Conservation (phyloP, 768 basidiomycete genomes). For the Lactifluus subvellereus region DNA sequence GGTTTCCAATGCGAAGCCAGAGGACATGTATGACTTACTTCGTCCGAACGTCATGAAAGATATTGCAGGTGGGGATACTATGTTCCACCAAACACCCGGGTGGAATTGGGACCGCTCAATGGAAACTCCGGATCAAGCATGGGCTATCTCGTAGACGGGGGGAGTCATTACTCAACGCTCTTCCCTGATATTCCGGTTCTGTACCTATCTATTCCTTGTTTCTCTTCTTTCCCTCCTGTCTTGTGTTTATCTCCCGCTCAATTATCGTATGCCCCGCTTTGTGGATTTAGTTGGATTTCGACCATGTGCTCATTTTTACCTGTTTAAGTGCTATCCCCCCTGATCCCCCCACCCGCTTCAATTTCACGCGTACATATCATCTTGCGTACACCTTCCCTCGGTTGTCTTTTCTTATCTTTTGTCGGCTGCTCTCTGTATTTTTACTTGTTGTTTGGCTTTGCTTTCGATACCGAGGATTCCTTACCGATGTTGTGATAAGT, state of each 20-base stretch:
- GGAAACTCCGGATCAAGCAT: constrained; percentile 58
- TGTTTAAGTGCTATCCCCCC: constrained; percentile 19
- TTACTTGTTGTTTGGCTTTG: constrained; percentile 23
- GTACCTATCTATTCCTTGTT: constrained; percentile 16
- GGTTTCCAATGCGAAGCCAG: constrained; percentile 43
- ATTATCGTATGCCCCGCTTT: constrained; percentile 18
- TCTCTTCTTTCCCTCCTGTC: constrained; percentile 6
- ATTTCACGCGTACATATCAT: constrained; percentile 19
- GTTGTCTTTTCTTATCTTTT: constrained; percentile 8
- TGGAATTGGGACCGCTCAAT: constrained; percentile 76
- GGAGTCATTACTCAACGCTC: neutral
- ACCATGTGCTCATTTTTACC: constrained; percentile 20
- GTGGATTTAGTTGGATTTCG: constrained; percentile 24
- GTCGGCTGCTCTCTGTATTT: constrained; percentile 23
- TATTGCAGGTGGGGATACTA: constrained; percentile 69
- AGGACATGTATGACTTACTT: constrained; percentile 40
- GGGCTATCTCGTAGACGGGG: constrained; percentile 58
- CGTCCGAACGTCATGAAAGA: constrained; percentile 59
- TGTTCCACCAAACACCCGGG: constrained; percentile 50
- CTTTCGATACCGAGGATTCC: constrained; percentile 24
- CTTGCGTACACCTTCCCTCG: constrained; percentile 8
- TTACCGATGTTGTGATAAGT: constrained; percentile 20
- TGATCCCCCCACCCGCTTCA: constrained; percentile 21
- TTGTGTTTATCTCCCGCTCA: constrained; percentile 22
- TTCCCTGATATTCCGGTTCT: constrained; percentile 26